Percentiles rank a stretch among this genome's conserved stretches.
Conservation (phyloP, 2,329 filamentous ascomycete species). For the Sclerotinia trifoliorum region DNA sequence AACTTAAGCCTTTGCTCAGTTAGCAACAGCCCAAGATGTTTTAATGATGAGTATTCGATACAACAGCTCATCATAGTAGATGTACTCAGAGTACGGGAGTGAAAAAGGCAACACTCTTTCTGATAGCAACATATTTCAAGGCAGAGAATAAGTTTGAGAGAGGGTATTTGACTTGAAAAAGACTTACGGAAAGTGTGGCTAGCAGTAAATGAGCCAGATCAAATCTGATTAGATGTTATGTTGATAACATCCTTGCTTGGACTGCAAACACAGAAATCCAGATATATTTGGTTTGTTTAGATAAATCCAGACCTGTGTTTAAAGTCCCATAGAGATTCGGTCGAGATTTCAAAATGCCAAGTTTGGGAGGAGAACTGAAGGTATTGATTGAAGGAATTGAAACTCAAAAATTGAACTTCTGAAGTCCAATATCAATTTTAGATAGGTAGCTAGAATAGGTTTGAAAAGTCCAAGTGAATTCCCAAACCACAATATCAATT, state of each 20-base stretch:
- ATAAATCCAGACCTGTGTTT: background rate
- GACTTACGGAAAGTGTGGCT: background rate
- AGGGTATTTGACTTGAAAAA: background rate
- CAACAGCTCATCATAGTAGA: background rate
- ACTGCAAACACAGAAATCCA: background rate
- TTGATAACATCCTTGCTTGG: background rate
- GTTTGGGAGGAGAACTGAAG: background rate
- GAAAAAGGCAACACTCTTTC: background rate
- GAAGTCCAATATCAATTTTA: background rate
- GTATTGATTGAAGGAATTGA: too few species aligned
- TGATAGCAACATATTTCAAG: background rate
- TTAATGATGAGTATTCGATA: background rate
- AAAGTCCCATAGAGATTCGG: background rate
- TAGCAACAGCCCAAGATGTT: background rate
- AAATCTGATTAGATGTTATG: background rate
- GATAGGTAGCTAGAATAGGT: background rate
- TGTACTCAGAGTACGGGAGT: too few species aligned
- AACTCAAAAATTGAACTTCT: background rate
- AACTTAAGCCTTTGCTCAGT: background rate
- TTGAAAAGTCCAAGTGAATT: conserved; percentile 3
- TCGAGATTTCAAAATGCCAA: background rate
- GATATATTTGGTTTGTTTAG: background rate
- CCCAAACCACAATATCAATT: background rate
- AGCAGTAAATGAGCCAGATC: background rate
- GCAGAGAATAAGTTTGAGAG: background rate